phyloP scores from a whole-genome alignment of 2,329 filamentous ascomycete genomes.

The Calonectria pteridis region DNA sequence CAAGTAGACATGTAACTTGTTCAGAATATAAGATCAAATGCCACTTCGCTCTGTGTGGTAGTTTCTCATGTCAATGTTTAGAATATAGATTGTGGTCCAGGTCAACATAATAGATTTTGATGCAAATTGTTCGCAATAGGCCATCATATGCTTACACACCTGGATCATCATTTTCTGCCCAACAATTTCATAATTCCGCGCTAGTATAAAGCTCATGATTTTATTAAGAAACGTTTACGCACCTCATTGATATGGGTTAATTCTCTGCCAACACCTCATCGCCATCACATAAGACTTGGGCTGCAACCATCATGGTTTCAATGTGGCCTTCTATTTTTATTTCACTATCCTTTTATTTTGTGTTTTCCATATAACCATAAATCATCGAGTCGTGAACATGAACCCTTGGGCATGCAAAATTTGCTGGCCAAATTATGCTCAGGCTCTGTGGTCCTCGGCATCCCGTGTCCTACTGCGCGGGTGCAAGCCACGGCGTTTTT shows the following conservation, averaged over 20 bases:
- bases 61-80: neutral
- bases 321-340: neutral
- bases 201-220: too few species aligned
- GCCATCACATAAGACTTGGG: neutral
- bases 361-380: neutral
- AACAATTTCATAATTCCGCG: too few species aligned
- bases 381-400: slow-evolving; percentile 1
- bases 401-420: neutral
- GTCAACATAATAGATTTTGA: neutral
- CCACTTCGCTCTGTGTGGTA: neutral
- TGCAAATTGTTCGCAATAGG: too few species aligned
- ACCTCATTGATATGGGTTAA: too few species aligned
- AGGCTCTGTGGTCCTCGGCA: neutral
- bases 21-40: neutral
- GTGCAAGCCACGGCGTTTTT: neutral
- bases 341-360: neutral
- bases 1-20: neutral
- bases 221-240: too few species aligned
- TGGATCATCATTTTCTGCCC: too few species aligned
- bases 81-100: neutral
- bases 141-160: too few species aligned
- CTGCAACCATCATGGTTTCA: neutral
- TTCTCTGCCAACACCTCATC: neutral
- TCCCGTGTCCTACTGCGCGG: neutral
- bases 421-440: neutral